These are phyloP conservation scores for Pseudogymnoascus sp. DNA, from an alignment of 2,329 filamentous ascomycete species.

Conservation along the genomic window DNA sequence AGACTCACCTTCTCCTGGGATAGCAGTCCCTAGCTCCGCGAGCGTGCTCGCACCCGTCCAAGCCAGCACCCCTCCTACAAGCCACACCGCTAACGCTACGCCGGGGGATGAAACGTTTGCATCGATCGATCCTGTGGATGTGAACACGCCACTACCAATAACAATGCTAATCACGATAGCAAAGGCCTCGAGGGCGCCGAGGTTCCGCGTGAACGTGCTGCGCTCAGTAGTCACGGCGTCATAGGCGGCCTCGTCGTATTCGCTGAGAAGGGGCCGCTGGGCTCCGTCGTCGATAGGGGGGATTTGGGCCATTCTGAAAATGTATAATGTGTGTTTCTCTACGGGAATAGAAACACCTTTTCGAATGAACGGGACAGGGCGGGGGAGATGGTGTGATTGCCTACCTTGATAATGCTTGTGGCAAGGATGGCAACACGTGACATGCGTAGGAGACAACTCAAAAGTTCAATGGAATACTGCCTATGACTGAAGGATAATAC, in stretches of 20 bases:
- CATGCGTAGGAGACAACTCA: not conserved
- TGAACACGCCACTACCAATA: constrained; percentile 57
- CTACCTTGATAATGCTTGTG: not conserved
- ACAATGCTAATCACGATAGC: constrained; percentile 55
- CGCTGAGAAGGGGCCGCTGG: constrained; percentile 8
- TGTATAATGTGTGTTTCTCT: not conserved
- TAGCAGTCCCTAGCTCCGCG: constrained; percentile 54
- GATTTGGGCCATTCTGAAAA: not conserved
- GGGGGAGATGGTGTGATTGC: not conserved
- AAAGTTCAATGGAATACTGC: no score
- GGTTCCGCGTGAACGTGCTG: constrained; percentile 35
- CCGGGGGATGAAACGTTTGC: constrained; percentile 55
- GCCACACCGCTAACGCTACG: constrained; percentile 49
- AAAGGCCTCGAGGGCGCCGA: constrained; percentile 43
- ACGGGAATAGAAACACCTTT: not conserved
- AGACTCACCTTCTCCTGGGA: constrained; percentile 47
- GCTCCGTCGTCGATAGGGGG: not conserved
- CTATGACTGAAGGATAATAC: no score
- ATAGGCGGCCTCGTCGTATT: constrained; percentile 1
- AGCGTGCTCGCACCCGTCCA: constrained; percentile 57
- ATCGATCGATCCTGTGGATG: constrained; percentile 54
- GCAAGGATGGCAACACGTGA: not conserved
- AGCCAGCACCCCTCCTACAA: constrained; percentile 51
- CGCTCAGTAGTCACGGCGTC: not conserved
- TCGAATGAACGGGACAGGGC: not conserved